phyloP scores from a whole-genome alignment of 2,329 filamentous ascomycete genomes.

The Fusarium mexicanum region DNA sequence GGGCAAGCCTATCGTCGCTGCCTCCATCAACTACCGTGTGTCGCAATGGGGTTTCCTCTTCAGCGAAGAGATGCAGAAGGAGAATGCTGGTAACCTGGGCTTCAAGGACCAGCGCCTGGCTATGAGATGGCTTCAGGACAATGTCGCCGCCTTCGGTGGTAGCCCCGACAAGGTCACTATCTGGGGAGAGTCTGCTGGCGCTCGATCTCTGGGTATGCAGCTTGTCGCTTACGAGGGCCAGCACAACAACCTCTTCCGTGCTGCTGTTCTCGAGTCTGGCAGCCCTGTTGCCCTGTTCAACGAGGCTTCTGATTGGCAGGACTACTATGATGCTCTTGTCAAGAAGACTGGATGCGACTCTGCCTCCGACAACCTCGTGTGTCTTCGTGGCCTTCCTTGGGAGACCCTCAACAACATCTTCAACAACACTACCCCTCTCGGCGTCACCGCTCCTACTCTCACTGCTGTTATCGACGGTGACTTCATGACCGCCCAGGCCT shows the following conservation, averaged over 20 bases:
- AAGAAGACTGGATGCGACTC: constrained; percentile 36
- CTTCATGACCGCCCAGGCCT: constrained; percentile 54
- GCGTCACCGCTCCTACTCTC: constrained; percentile 24
- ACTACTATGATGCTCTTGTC: constrained; percentile 46
- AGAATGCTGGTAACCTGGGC: constrained; percentile 60
- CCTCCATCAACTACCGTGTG: constrained; percentile 62
- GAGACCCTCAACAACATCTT: constrained; percentile 45
- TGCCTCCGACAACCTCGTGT: constrained; percentile 41
- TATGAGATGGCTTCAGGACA: constrained; percentile 61
- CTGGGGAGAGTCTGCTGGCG: constrained; percentile 65
- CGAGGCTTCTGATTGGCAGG: constrained; percentile 37
- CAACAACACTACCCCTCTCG: constrained; percentile 35
- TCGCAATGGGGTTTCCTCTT: constrained; percentile 63
- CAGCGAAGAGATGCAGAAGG: constrained; percentile 53
- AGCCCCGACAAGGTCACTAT: constrained; percentile 58
- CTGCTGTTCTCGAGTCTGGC: constrained; percentile 61
- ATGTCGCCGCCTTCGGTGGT: constrained; percentile 61
- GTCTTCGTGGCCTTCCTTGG: constrained; percentile 47
- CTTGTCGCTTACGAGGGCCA: constrained; percentile 62
- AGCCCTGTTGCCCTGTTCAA: constrained; percentile 45
- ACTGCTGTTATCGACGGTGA: constrained; percentile 49
- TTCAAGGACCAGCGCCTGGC: constrained; percentile 61
- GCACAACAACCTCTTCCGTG: constrained; percentile 64
- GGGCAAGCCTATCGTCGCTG: constrained; percentile 59
- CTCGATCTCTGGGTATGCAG: constrained; percentile 59